Evolutionary conservation across 108 stramenopile species (phyloP).

Genomic region (Nitzschia inconspicua): DNA sequence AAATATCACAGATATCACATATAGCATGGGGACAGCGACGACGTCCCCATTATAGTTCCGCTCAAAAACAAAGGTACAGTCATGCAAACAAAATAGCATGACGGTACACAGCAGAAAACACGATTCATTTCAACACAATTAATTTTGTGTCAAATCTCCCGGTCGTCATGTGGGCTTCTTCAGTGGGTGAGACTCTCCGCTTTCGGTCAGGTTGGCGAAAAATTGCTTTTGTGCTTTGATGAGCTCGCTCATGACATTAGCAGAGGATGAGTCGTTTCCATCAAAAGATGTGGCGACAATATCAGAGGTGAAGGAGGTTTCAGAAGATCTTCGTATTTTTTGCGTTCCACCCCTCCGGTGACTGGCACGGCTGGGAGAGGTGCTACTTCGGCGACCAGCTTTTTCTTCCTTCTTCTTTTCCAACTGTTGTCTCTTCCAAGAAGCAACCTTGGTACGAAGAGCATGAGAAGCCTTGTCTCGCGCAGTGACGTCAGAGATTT

Average conservation of each 20-base stretch:
- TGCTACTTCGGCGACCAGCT: background rate
- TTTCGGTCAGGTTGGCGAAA: conserved; percentile 7
- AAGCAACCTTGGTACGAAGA: conserved; percentile 36
- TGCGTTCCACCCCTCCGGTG: too few species aligned
- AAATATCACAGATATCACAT: too few species aligned
- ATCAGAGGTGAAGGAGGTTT: conserved; percentile 3
- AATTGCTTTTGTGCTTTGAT: conserved; percentile 15
- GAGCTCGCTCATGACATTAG: conserved; percentile 19
- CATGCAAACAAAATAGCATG: too few species aligned
- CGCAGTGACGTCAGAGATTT: conserved; percentile 42
- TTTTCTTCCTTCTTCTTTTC: background rate
- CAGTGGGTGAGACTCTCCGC: conserved; percentile 5
- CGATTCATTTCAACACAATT: background rate
- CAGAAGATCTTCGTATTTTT: background rate
- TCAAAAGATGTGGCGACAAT: conserved; percentile 20
- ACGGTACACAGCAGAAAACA: background rate
- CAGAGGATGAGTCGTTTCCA: conserved; percentile 10
- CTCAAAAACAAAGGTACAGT: too few species aligned
- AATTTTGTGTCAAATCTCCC: background rate
- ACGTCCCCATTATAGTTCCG: too few species aligned
- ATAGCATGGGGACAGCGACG: too few species aligned
- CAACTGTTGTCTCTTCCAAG: conserved; percentile 26
- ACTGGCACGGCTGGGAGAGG: too few species aligned
- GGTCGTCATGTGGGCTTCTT: background rate
- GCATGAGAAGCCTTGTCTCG: conserved; percentile 52